Conservation (phyloP, 78 protist species). For the Protostelium mycophagum region DNA sequence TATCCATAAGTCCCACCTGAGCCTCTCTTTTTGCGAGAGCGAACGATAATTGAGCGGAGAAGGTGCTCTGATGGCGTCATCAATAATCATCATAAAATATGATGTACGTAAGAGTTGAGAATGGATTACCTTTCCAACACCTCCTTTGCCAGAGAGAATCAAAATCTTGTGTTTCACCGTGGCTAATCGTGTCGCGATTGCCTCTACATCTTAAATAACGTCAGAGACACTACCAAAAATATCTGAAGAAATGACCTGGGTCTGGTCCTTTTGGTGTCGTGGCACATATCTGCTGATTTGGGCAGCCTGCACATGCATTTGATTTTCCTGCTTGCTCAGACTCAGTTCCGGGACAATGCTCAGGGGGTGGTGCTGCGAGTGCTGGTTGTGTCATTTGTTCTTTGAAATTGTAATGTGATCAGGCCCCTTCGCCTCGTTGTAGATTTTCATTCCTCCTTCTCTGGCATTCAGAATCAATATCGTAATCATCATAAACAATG, state of each 20-base stretch:
- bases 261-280: slow-evolving; percentile 71
- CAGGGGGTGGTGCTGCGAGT: slow-evolving; percentile 62
- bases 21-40: slow-evolving; percentile 40
- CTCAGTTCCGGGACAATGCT: slow-evolving; percentile 74
- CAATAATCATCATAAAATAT: neutral
- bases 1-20: slow-evolving; percentile 94
- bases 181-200: slow-evolving; percentile 50
- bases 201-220: slow-evolving; percentile 10
- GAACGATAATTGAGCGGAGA: slow-evolving; percentile 89
- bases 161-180: slow-evolving; percentile 76
- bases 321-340: slow-evolving; percentile 88
- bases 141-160: slow-evolving; percentile 98
- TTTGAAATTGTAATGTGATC: no score
- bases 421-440: no score
- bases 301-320: slow-evolving; percentile 91
- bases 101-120: neutral
- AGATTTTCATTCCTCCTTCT: no score
- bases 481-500: no score
- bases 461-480: no score
- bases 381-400: no score
- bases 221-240: neutral
- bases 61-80: slow-evolving; percentile 79
- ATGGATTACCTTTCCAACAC: slow-evolving; percentile 90
- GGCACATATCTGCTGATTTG: slow-evolving; percentile 89
- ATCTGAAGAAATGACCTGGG: slow-evolving; percentile 38